These are phyloP conservation scores for Lanzia echinophila DNA, from an alignment of 2,329 filamentous ascomycete genomes.

Conservation along the genomic window DNA sequence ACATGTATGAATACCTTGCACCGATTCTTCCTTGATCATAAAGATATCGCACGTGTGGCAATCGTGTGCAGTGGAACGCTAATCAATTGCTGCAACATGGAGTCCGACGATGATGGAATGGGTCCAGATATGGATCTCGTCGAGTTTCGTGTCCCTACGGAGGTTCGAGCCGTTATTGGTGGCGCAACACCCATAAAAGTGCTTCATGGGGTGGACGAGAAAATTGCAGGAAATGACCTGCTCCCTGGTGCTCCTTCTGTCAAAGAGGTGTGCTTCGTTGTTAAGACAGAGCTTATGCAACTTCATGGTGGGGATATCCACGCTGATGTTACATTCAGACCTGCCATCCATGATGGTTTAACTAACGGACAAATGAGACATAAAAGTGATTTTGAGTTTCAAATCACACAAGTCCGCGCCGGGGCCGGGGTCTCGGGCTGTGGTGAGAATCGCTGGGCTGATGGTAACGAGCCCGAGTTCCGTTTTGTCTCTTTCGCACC, in stretches of 20 bases:
- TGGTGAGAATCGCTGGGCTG: not conserved
- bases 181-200: not conserved
- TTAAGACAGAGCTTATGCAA: not conserved
- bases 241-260: not conserved
- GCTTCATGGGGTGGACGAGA: not conserved
- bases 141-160: too few relatives aligned
- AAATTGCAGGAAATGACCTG: not conserved
- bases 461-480: not conserved
- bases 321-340: not conserved
- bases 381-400: accelerated
- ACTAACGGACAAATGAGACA: not conserved
- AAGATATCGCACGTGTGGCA: not conserved
- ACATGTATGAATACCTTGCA: not conserved
- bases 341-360: not conserved
- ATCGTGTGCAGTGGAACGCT: not conserved
- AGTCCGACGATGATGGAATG: not conserved
- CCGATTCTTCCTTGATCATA: not conserved
- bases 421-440: too few relatives aligned
- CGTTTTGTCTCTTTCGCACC: not conserved
- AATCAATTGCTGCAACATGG: not conserved
- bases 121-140: not conserved
- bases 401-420: too few relatives aligned
- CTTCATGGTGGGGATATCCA: not conserved
- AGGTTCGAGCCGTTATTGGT: not conserved
- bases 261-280: not conserved